Base-by-base conservation (phyloP, 2,329 filamentous ascomycete genomes). In the Penicillium sp. region DNA sequence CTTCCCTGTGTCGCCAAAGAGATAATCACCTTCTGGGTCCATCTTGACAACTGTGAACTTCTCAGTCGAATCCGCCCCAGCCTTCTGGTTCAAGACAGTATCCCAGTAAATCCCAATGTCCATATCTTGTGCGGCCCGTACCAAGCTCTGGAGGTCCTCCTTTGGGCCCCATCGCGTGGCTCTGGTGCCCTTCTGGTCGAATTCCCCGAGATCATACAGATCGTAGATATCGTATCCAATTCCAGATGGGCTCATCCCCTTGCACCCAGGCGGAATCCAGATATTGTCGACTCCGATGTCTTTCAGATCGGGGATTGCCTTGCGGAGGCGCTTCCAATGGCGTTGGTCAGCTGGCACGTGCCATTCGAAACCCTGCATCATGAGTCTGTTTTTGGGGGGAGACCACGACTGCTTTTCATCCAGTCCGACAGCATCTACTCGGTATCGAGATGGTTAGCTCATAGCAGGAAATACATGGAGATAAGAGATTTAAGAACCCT, bases 311-410 rank as follows among this genome's bases (percentile, higher is more conserved):
- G 83, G 80, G 1, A 88, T 66, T 7, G 78, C 78, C 19, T 76
- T 73, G 15, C 75, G 72, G 1, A 89, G 79, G 9, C 86, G 82
- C 36, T 77, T 73, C 82, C 84, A 90, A 71, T 90, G 87, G 47
- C 78, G 74, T 51, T 81, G 72, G 61, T 87, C 82, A 43, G 81
- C 80, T 2, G 86, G 85, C 5, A 85, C 79, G 67, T 90, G 86
- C 88, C 88, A 91, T 75, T 91, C 88, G 67, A 89, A 90, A 13
- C 79, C 84, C 71, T 90, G 87, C 63, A 90, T 81, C 74, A 90
- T 83, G 50, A 84, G 82, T 13, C 57, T 45, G 46, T 74, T 74
- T 40, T 71, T 66, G 3, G 68, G 60, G n/a, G 63, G 58, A 41
- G 61, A 59, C 69, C 68, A 68, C 49, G 63, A 58, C 10, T 63